These are phyloP conservation scores for Fomitiporia mediterranea DNA, from an alignment of 1,284 basidiomycete genomes.

Conservation along the genomic window DNA sequence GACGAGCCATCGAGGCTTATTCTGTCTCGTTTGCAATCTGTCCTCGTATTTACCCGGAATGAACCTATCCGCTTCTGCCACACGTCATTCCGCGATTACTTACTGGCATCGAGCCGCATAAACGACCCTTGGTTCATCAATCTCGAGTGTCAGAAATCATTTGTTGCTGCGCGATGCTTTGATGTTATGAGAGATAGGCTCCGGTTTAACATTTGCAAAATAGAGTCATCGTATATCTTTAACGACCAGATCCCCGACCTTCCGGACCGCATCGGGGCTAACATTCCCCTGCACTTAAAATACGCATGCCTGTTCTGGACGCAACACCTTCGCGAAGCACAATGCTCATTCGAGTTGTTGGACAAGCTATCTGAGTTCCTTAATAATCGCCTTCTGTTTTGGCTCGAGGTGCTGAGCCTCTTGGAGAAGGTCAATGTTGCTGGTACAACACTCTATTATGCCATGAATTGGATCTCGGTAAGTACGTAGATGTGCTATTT, in stretches of 20 bases:
- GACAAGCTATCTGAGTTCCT: slow-evolving; percentile 18
- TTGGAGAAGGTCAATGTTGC: slow-evolving; percentile 5
- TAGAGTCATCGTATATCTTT: no score
- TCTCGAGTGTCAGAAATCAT: not conserved
- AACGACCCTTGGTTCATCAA: not conserved
- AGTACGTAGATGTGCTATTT: not conserved
- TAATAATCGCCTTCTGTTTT: slow-evolving; percentile 16
- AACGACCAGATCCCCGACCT: not conserved
- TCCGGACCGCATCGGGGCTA: not conserved
- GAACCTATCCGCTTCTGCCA: no score
- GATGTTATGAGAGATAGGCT: no score
- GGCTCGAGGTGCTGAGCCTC: no score
- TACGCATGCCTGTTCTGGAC: slow-evolving; percentile 8
- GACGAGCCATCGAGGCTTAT: no score
- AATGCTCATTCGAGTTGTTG: not conserved
- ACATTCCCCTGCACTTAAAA: not conserved
- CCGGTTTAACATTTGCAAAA: no score
- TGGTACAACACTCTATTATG: not conserved
- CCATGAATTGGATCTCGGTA: no score
- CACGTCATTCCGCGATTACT: not conserved
- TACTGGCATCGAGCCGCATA: not conserved
- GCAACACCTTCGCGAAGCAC: slow-evolving; percentile 1
- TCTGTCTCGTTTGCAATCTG: no score
- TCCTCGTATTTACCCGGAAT: no score
- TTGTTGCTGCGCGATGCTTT: no score